phyloP scores from a whole-genome alignment of 345 rosid species.

The Acer negundo region DNA sequence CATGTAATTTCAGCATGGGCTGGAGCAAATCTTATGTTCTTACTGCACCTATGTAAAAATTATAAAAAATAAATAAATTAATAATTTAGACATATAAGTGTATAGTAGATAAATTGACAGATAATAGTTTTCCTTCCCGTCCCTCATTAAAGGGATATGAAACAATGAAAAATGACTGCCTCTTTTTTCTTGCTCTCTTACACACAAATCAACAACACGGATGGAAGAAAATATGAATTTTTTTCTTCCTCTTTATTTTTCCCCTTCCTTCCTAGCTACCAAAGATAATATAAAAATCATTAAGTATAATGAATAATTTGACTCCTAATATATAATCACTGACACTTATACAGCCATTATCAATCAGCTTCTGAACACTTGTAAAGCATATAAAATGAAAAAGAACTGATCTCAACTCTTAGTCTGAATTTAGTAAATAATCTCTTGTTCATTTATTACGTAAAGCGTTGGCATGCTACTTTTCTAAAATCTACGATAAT shows the following conservation, averaged over 20 bases:
- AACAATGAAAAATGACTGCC: background rate
- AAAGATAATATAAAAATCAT: background rate
- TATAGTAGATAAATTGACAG: background rate
- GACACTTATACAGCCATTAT: background rate
- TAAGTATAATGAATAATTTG: too few relatives aligned
- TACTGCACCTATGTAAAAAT: background rate
- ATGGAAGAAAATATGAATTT: background rate
- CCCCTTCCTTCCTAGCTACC: background rate
- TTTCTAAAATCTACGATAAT: background rate
- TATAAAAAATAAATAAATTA: too few relatives aligned
- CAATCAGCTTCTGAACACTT: background rate
- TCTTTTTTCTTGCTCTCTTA: background rate
- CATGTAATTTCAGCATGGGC: background rate
- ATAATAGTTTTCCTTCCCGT: too few relatives aligned
- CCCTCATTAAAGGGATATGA: too few relatives aligned
- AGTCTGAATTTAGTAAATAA: background rate
- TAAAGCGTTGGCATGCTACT: background rate
- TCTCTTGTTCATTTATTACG: background rate
- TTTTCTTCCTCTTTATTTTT: background rate
- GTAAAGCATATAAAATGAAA: background rate
- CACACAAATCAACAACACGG: background rate
- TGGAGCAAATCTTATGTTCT: background rate
- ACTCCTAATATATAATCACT: too few relatives aligned
- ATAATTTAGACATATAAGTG: background rate
- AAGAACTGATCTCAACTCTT: background rate